Base-by-base conservation (phyloP, 192 early-diverging fungal genomes). In the Coemansia sp. region DNA sequence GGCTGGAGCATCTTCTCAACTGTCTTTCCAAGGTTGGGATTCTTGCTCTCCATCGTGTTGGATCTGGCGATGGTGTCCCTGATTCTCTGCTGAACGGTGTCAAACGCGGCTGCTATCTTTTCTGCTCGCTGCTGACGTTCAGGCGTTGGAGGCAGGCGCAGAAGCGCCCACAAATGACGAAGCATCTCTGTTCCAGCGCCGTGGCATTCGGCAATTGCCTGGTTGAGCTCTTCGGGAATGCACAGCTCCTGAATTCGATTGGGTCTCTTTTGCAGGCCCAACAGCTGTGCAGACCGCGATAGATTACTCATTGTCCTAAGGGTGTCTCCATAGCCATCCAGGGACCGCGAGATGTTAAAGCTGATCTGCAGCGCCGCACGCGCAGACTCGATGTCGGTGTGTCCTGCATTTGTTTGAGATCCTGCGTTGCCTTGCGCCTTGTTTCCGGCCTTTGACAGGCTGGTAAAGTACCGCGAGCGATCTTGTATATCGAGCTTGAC, bases 401-500 rank as follows among this genome's bases (percentile, higher is more conserved):
- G 55, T 1, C 28, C 48, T 16, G 18, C 7, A 13, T 3, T 42
- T 10, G 39, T 28, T 5, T 52, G 52, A 1, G 39, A 14, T 14
- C 64, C 61, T 0, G 19, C 5, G 2, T 29, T 42, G 36, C 6
- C 1, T 7, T 54, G 46, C 1, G 8, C 0, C 50, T 35, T 28
- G 11, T 50, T 23, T 2, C 32, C 47, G 4, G 72, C 81, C 47
- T 87, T 64, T 6, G 58, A 42, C 52, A 72, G 87, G 67, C 85
- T 91, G 52, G 90, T 86, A 73, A 93, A 91, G 59, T 94, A 93
- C 14, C 86, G 75, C 29, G 82, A 61, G 29, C 84, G 82, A 74
- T 95, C 91, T 42, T 86, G 82, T 57, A 95, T 94, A 54, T 90
- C 81, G 20, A 95, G 71, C 14, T 78, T 62, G 16, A 86, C 83